Conservation (phyloP, 306 rosid genomes). For the Oxytropis ochrocephala region DNA sequence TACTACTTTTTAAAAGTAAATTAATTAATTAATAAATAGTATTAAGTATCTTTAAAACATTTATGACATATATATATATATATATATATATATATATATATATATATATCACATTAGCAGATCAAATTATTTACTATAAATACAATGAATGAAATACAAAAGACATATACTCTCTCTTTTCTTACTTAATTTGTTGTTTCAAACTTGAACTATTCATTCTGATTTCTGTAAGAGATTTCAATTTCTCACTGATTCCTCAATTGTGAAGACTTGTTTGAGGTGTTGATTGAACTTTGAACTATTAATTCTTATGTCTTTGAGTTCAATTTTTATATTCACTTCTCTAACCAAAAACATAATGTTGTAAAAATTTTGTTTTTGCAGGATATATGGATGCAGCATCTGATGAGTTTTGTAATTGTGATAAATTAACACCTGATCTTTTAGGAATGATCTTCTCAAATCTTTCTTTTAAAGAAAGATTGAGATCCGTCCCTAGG, state of each 20-base stretch:
- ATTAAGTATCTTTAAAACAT: no score
- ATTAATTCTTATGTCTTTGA: no score
- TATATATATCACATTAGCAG: no score
- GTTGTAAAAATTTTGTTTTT: neutral
- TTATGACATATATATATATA: no score
- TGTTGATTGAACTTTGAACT: no score
- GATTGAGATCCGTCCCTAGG: constrained; percentile 69
- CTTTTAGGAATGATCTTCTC: constrained; percentile 75
- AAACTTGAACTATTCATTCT: neutral
- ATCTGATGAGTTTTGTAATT: constrained; percentile 43
- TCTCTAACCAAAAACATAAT: neutral
- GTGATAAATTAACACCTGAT: constrained; percentile 89
- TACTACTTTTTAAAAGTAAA: no score
- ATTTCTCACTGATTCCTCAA: neutral
- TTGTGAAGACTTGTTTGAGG: neutral
- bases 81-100: no score
- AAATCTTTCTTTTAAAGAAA: constrained; percentile 59
- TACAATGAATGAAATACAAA: no score
- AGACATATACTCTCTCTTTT: neutral
- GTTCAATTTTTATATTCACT: neutral
- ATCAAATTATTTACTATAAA: no score
- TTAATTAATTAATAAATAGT: no score
- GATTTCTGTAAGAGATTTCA: neutral
- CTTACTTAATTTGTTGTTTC: neutral
- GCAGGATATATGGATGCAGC: constrained; percentile 53